A percentile compares a stretch with the other conserved stretches of the same genome.
Conservation (phyloP, 768 basidiomycete genomes). For the Dentipellis sp. region DNA sequence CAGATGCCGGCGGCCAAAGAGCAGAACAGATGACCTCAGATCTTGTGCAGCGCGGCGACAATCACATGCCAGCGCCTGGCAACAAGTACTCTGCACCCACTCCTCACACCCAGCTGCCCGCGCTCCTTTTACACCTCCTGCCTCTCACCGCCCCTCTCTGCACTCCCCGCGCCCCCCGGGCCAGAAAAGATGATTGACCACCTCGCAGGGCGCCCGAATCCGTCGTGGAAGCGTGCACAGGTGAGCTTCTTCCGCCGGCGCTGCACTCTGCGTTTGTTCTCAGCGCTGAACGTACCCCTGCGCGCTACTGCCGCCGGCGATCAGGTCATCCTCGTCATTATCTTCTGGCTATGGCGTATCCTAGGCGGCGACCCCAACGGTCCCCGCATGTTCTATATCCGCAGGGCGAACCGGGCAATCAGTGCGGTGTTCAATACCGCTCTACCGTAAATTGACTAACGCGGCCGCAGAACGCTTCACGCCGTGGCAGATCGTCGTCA, state of each 20-base stretch:
- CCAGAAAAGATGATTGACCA: conserved; percentile 78
- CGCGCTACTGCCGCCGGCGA: neutral
- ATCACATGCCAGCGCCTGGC: conserved; percentile 18
- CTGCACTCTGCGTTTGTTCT: neutral
- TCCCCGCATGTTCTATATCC: conserved; percentile 61
- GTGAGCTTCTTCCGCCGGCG: conserved; percentile 26
- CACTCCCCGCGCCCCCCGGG: too few species aligned
- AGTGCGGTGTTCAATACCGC: conserved; percentile 32
- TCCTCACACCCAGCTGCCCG: neutral
- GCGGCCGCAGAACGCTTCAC: conserved; percentile 56
- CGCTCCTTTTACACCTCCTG: conserved; percentile 4
- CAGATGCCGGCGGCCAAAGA: too few species aligned
- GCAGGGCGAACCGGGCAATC: conserved; percentile 45
- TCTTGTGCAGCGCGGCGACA: neutral
- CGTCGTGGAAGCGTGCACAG: conserved; percentile 85
- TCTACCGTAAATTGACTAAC: neutral
- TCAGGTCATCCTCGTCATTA: conserved; percentile 82
- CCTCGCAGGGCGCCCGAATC: conserved; percentile 76
- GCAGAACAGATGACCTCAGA: neutral
- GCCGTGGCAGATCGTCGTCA: conserved; percentile 93
- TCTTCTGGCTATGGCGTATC: conserved; percentile 89
- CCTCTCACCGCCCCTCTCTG: conserved; percentile 1
- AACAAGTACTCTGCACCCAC: neutral
- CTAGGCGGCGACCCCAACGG: conserved; percentile 50
- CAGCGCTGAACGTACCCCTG: neutral